Evolutionary conservation across 352 stramenopile genomes (phyloP), one percentile per base, ranked within the genome.

Genomic region (Pythium dissimile): DNA sequence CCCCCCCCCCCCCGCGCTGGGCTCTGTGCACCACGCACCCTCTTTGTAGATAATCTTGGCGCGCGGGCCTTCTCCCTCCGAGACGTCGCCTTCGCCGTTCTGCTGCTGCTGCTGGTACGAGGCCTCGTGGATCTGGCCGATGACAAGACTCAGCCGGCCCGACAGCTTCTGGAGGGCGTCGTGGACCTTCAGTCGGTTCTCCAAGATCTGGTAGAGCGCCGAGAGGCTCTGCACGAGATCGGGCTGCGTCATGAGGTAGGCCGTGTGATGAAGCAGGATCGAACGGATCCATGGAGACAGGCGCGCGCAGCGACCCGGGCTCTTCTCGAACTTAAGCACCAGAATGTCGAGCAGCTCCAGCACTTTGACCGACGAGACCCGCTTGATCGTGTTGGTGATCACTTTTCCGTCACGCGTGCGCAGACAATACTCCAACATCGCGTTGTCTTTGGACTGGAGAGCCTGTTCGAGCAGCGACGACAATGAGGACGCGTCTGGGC

Each of bases 371-470:
- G 81, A 74, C 39, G 81, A 66, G 38, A 94, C 80, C 31, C 83
- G 82, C 61, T 83, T 77, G 55, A 92, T 86, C 50, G 85, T 94
- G 43, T 83, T 78, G 21, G 58, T 61, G 28, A 94, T 82, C 26
- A 89, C 76, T 66, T 94, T 94, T 31, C 54, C 37, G 59, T 94
- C 85, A 38, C 79, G 81, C 34, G 79, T 86, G 42, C 83, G 77
- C 48, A 94, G 59, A 58, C 79, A 89, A 62, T 93, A 89, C 68
- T 94, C 85, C 10, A 94, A 66, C 56, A 93, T 83, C 31, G 83
- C 83, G 42, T 93, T 93, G 79, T 94, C 85, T 56, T 90, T 89
- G 32, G 85, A 83, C 67, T 94, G 83, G 32, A 94, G 66, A 18
- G 85, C 83, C 64, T 94, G 85, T 60, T 92, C 83, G 11, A 94